phyloP scores from a whole-genome alignment of 1,284 basidiomycete genomes.

The Cutaneotrichosporon arboriforme region DNA sequence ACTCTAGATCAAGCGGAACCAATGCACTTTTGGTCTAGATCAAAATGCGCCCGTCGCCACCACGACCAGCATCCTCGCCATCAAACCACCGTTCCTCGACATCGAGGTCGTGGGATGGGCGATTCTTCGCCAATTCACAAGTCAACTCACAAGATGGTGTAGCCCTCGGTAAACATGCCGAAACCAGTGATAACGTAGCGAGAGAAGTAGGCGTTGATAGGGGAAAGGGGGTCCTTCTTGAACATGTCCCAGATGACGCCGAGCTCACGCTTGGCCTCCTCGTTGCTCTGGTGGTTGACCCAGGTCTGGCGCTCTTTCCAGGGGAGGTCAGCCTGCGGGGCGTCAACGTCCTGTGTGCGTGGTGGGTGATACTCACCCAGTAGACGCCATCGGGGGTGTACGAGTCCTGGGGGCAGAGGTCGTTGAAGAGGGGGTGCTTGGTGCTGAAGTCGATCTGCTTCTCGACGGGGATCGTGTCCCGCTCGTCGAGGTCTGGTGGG shows the following conservation, averaged over 20 bases:
- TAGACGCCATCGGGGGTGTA: conserved; percentile 40
- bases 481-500: conserved; percentile 16
- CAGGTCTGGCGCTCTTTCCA: conserved; percentile 40
- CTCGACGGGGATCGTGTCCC: conserved; percentile 5
- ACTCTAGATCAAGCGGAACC: too few species aligned
- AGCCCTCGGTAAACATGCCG: conserved; percentile 54
- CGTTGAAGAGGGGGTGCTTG: conserved; percentile 43
- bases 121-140: too few species aligned
- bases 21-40: too few species aligned
- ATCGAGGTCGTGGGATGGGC: background rate
- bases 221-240: conserved; percentile 51
- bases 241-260: conserved; percentile 50
- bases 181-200: conserved; percentile 54
- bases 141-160: conserved; percentile 32
- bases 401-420: conserved; percentile 44
- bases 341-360: background rate
- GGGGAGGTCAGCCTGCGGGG: conserved; percentile 40
- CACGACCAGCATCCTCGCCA: too few species aligned
- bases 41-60: too few species aligned
- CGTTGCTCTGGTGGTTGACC: conserved; percentile 49
- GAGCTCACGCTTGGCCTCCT: conserved; percentile 50
- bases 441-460: conserved; percentile 22
- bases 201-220: conserved; percentile 49
- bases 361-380: conserved; percentile 33
- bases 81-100: background rate